Evolutionary conservation across 768 basidiomycete genomes (phyloP), one percentile per base, ranked within the genome.

Genomic region (Candolleomyces eurysporus): DNA sequence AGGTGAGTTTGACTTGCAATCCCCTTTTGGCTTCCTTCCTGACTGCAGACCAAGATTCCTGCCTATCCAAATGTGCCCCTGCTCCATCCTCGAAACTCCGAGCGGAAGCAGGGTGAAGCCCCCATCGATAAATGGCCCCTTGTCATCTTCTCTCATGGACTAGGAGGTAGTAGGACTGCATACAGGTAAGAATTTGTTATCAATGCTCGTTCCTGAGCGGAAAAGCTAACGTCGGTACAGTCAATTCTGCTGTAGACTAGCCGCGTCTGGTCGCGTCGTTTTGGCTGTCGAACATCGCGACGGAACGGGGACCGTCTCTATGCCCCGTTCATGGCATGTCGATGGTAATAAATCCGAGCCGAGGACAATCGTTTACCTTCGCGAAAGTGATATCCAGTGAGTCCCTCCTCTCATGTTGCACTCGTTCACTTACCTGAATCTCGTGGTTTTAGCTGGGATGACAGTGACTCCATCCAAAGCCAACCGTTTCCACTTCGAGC

Each of bases 241-340:
- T 62, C 89, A 92, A 70, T 71, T 90, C 61, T 94, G 92, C 68
- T 78, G 82, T 2, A 81, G 83, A 22, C 71, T 95, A 21, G 94
- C 94, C 4, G 84, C 90, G 4, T 80, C 88, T 42, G 94, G 94
- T 2, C 87, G 83, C 62, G 85, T 95, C 5, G 92, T 96, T 3
- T 78, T 93, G 48, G 88, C 91, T 5, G 68, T 95, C 22, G 91
- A 95, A 68, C 94, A 95, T 70, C 82, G 88, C 10, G 94, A 96
- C 70, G 93, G 92, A 0, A 88, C 89, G 4, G 87, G 83, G 3
- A 85, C 86, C 0, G 80, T 75, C 4, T 80, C 77, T 62, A 72
- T 80, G 49, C 73, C 78, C 48, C 75, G 73, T 43, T 71, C 68
- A 57, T 75, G 74, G 72, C 65, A 65, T 58, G 48, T 57, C 31